phyloP scores from a whole-genome alignment of 2,329 filamentous ascomycete genomes.

The Aureobasidium sp. region DNA sequence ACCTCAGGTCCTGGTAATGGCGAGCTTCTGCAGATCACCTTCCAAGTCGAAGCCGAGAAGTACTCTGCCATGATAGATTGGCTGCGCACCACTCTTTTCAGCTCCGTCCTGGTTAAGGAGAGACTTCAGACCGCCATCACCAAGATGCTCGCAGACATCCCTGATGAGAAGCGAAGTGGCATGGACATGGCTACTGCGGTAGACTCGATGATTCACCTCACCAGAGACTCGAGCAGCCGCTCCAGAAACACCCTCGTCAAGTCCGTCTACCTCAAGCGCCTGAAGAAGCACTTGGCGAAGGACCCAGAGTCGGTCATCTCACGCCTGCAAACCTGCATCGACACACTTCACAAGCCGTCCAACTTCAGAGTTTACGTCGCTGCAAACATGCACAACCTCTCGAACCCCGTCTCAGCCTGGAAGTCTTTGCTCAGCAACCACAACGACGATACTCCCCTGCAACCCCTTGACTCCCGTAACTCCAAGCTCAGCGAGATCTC shows the following conservation, averaged over 20 bases:
- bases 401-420: slow-evolving; percentile 72
- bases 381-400: slow-evolving; percentile 67
- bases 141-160: slow-evolving; percentile 84
- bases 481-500: slow-evolving; percentile 70
- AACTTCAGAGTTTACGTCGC: slow-evolving; percentile 84
- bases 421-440: slow-evolving; percentile 51
- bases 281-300: slow-evolving; percentile 71
- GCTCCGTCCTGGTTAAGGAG: slow-evolving; percentile 75
- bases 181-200: slow-evolving; percentile 54
- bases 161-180: slow-evolving; percentile 83
- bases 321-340: slow-evolving; percentile 67
- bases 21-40: slow-evolving; percentile 72
- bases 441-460: slow-evolving; percentile 47
- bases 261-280: slow-evolving; percentile 74
- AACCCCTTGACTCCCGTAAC: slow-evolving; percentile 61
- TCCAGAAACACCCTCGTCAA: slow-evolving; percentile 79
- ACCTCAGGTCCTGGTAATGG: slow-evolving; percentile 64
- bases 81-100: slow-evolving; percentile 79
- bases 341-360: slow-evolving; percentile 67
- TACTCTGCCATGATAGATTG: slow-evolving; percentile 75
- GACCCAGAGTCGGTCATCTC: slow-evolving; percentile 66
- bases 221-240: slow-evolving; percentile 65
- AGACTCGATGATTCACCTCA: slow-evolving; percentile 70
- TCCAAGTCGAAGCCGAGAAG: slow-evolving; percentile 82
- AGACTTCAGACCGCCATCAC: slow-evolving; percentile 55